Base-by-base conservation (phyloP, 2,329 filamentous ascomycete species). In the Xylaria sp. region DNA sequence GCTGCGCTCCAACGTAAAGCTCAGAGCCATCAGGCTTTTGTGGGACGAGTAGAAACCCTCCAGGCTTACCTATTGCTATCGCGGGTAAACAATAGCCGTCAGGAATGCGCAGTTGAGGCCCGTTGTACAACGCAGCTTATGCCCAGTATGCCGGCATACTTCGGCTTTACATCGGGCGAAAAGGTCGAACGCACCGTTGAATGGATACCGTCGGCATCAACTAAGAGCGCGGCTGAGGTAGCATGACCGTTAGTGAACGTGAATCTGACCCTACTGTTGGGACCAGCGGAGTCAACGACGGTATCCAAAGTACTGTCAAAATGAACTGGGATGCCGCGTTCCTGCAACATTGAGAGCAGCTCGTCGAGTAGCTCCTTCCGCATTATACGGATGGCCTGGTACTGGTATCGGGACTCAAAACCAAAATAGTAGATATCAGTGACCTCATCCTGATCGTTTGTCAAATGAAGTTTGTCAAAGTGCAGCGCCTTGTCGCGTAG, bases 141-240 rank as follows among this genome's bases (percentile, higher is more conserved):
- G 43, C 84, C 84, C 0, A 83, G 84, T 73, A 87, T 90, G 1
- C 71, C 69, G 12, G 67, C 64, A 54, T 71, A 70, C 0, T 78
- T 80, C 1, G 88, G 84, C 41, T 82, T 75, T 0, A 86, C 72
- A 0, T 83, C 80, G 0, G 86, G 85, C 55, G 85, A 81, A 0
- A 90, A 78, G 51, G 88, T 83, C 3, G 78, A 80, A 2, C 87
- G 82, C 0, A 90, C 85, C 0, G 78, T 80, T 0, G 87, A 89
- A 74, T 90, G 86, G 59, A 90, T 90, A 0, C 88, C 88, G 67
- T 90, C 88, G 0, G 86, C 86, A 0, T 87, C 88, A 18, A 90
- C 79, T 0, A 90, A 81, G 13, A 87, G 74, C 1, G 78, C 72
- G 0, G 85, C 84, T 0, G 72, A 75, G 1, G 72, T 78, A 0